Percentiles rank a stretch among this genome's conserved stretches.
Conservation (phyloP, 768 basidiomycete species). For the Amanita phalloides region DNA sequence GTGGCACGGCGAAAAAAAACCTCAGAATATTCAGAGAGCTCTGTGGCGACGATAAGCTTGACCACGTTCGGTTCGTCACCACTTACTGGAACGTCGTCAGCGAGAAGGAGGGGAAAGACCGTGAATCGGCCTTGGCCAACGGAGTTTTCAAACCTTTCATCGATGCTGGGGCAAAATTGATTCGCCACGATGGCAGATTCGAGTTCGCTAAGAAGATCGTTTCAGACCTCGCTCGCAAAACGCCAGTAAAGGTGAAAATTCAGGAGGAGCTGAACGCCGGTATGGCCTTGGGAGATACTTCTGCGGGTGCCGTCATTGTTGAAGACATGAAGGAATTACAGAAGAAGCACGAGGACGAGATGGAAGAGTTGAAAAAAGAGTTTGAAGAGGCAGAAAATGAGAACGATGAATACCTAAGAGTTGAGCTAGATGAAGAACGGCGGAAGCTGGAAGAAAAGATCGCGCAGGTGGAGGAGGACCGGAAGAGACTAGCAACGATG, state of each 20-base stretch:
- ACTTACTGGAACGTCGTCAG: constrained; percentile 31
- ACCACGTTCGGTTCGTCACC: constrained; percentile 35
- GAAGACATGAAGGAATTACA: constrained; percentile 8
- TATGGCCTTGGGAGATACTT: constrained; percentile 23
- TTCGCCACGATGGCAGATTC: constrained; percentile 24
- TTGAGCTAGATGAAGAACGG: constrained; percentile 5
- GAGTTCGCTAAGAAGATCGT: constrained; percentile 21
- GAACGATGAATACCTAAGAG: constrained; percentile 5
- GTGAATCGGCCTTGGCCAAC: constrained; percentile 24
- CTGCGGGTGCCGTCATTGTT: constrained; percentile 15
- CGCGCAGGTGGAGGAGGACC: neutral
- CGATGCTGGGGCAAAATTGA: constrained; percentile 26
- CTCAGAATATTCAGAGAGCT: constrained; percentile 35
- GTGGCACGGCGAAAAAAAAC: constrained; percentile 30
- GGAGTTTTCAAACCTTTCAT: constrained; percentile 28
- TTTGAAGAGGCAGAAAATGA: constrained; percentile 5
- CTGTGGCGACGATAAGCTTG: constrained; percentile 31
- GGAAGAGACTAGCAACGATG: neutral
- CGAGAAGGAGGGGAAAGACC: constrained; percentile 11
- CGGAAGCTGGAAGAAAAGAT: neutral
- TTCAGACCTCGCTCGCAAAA: constrained; percentile 15
- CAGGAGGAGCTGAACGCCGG: constrained; percentile 12
- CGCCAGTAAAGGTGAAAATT: constrained; percentile 9
- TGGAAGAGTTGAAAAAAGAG: constrained; percentile 8
- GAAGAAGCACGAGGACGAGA: constrained; percentile 7